Percentiles rank a stretch among this genome's conserved stretches.
phyloP scores from a whole-genome alignment of 805 yeast genomes.

The Yarrowia alimentaria region DNA sequence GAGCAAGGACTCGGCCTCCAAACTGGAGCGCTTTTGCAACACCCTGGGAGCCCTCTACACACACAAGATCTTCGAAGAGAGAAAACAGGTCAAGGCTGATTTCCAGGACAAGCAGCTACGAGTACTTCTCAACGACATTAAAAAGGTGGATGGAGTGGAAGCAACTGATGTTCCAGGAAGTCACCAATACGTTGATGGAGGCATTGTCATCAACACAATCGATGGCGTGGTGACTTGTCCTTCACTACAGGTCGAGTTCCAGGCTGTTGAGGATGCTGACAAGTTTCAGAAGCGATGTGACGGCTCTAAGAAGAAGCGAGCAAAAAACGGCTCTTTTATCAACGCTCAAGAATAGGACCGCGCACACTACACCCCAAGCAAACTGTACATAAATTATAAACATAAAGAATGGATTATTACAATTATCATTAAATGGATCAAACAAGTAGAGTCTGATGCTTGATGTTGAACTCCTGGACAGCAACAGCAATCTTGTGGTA shows the following conservation, averaged over 20 bases:
- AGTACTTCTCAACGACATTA: not conserved
- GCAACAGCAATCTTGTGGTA: constrained; percentile 76
- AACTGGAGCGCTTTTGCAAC: constrained; percentile 12
- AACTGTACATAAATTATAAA: constrained; percentile 46
- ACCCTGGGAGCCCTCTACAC: constrained; percentile 11
- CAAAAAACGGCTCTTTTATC: constrained; percentile 44
- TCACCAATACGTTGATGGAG: not conserved
- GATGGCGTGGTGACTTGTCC: constrained; percentile 11
- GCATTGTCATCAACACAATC: not conserved
- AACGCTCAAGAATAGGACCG: not conserved
- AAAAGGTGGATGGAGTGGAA: constrained; percentile 3
- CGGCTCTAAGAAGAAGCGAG: constrained; percentile 67
- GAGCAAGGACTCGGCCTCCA: constrained; percentile 36
- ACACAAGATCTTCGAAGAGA: constrained; percentile 4
- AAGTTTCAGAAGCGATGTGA: constrained; percentile 66
- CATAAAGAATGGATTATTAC: not conserved
- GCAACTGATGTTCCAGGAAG: not conserved
- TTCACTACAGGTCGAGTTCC: constrained; percentile 44
- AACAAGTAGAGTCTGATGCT: constrained; percentile 36
- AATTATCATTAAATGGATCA: no score
- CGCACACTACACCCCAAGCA: not conserved
- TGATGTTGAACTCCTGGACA: constrained; percentile 66
- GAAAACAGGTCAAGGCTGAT: constrained; percentile 11
- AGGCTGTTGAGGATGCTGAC: constrained; percentile 46
- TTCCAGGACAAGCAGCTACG: constrained; percentile 3